Evolutionary conservation across 345 rosid species (phyloP), one percentile per base, ranked within the genome.

Genomic region (Camelina sativa): DNA sequence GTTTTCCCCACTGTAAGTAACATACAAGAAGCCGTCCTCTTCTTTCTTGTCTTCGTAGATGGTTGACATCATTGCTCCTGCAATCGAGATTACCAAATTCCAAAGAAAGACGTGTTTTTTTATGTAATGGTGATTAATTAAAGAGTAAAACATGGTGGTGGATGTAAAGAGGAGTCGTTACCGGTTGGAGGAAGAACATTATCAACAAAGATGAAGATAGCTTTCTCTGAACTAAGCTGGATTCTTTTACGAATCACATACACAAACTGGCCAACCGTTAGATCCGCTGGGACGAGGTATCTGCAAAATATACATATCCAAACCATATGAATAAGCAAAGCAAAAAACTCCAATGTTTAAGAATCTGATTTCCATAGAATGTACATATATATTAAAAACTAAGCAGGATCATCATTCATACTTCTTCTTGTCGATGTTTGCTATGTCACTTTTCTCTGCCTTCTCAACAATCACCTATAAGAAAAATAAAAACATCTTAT

Each of bases 1-100:
- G 78, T 85, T 85, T 73, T 85, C 88, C 0, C 86, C 86, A 44
- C 84, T 81, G 79, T 85, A 85, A 12, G 78, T 81, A 81, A 85
- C 74, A 62, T 85, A 85, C 8, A 85, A 77, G 80, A 83, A 85
- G 2, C 86, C 84, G 38, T 85, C 86, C 23, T 75, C 86, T 7
- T 83, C 86, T 38, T 76, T 70, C 60, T 76, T 65, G 1, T 76
- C 71, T 0, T 76, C 67, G 15, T 76, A 69, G 25, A 77, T 77
- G 69, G 80, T 80, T 6, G 85, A 83, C 86, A 85, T 85, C 81
- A 83, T 64, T 11, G 86, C 84, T 52, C 85, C 88, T 83, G 81
- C 20, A 34, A 57, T 17, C 5, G 46, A 11, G 4, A 23, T 38
- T 2, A 32, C 35, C 11, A 50, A 38, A 20, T 52, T 23, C 11